Evolutionary conservation across 306 rosid species (phyloP).

Genomic region (Malus asiatica): DNA sequence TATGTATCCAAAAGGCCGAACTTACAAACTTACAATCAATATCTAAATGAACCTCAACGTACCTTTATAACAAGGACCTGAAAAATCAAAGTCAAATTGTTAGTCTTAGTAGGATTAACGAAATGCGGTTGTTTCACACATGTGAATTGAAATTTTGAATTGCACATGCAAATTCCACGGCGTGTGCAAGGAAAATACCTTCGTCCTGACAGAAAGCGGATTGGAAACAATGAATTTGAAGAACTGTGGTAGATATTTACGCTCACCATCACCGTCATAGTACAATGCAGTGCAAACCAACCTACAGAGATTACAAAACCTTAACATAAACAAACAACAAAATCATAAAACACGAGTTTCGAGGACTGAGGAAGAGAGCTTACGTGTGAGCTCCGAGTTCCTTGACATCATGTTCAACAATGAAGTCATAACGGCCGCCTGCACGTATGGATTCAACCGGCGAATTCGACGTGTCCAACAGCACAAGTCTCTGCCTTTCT

Average conservation of each 20-base stretch:
- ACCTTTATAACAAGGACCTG: slow-evolving; percentile 98
- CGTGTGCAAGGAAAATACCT: slow-evolving; percentile 39
- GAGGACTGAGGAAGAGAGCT: not conserved
- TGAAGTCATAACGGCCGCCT: slow-evolving; percentile 92
- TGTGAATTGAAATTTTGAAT: not conserved
- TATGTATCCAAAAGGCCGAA: not conserved
- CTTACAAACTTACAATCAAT: slow-evolving; percentile 33
- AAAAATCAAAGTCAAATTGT: slow-evolving; percentile 24
- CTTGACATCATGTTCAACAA: slow-evolving; percentile 94
- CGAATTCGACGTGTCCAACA: slow-evolving; percentile 78
- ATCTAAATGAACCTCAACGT: slow-evolving; percentile 39
- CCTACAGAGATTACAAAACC: slow-evolving; percentile 26
- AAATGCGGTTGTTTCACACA: not conserved
- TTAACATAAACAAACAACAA: not conserved
- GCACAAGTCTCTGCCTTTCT: slow-evolving; percentile 87
- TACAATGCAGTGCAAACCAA: slow-evolving; percentile 94
- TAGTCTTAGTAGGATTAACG: not conserved
- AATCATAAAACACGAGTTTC: not conserved
- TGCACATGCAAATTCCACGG: not conserved
- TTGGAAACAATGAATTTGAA: slow-evolving; percentile 91
- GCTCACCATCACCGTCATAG: slow-evolving; percentile 84
- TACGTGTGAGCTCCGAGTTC: slow-evolving; percentile 99
- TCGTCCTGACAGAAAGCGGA: slow-evolving; percentile 94
- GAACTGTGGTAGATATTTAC: slow-evolving; percentile 93
- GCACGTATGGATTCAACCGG: slow-evolving; percentile 91